phyloP scores from a whole-genome alignment of 345 rosid species.

The Salix exigua region DNA sequence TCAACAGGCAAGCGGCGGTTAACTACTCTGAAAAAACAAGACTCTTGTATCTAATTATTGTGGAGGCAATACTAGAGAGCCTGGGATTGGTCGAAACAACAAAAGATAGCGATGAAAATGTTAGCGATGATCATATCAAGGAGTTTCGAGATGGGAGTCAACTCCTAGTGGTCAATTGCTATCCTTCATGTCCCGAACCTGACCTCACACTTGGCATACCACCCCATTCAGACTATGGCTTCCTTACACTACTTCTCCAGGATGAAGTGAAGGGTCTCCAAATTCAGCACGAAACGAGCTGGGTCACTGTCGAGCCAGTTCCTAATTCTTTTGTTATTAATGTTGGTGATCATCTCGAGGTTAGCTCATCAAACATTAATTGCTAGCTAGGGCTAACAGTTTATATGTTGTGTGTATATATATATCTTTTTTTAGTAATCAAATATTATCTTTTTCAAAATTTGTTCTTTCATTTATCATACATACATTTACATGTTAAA shows the following conservation, averaged over 20 bases:
- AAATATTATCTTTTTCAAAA: no score
- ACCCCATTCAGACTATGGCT: conserved; percentile 41
- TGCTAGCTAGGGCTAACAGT: background rate
- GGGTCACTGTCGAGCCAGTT: conserved; percentile 33
- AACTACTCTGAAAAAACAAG: conserved; percentile 30
- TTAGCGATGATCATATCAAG: background rate
- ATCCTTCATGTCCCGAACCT: conserved; percentile 41
- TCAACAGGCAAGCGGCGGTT: conserved; percentile 28
- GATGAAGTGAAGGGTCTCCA: conserved; percentile 38
- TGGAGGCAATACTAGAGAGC: conserved; percentile 36
- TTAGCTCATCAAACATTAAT: background rate
- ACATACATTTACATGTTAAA: no score
- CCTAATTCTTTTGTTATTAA: conserved; percentile 33
- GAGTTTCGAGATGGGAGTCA: conserved; percentile 25
- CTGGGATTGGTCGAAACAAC: conserved; percentile 15
- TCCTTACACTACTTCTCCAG: conserved; percentile 38
- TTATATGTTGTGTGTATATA: no score
- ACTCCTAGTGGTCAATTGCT: conserved; percentile 24
- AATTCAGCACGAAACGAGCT: conserved; percentile 29
- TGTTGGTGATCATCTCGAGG: conserved; percentile 47
- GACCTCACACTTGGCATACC: conserved; percentile 35
- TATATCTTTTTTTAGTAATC: no score
- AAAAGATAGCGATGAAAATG: background rate
- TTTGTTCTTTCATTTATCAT: no score
- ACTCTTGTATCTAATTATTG: conserved; percentile 19